A percentile compares a stretch with the other conserved stretches of the same genome.
Conservation (phyloP, 2,329 filamentous ascomycete genomes). For the Plectosphaerella sp. region DNA sequence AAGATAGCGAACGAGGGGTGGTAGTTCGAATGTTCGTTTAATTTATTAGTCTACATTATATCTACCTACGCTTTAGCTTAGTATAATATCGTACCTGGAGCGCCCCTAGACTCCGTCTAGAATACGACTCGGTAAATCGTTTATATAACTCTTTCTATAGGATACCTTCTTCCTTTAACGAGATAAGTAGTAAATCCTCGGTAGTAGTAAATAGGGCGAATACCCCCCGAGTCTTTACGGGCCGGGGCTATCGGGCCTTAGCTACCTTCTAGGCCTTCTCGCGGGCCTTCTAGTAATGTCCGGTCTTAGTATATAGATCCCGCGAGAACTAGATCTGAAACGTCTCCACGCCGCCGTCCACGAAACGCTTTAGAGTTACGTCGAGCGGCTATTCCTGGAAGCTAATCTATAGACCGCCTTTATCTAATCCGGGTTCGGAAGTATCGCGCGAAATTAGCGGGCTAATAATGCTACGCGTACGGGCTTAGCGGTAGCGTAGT, state of each 20-base stretch:
- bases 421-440: neutral
- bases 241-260: neutral
- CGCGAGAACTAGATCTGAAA: slow-evolving; percentile 5
- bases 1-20: neutral
- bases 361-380: slow-evolving; percentile 2
- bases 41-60: no score
- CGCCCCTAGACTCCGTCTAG: neutral
- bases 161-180: slow-evolving; percentile 2
- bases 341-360: neutral
- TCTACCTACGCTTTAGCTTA: neutral
- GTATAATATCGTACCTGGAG: slow-evolving; percentile 3
- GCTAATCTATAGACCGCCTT: neutral
- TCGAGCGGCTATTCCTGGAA: slow-evolving; percentile 3
- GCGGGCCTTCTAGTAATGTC: neutral
- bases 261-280: no score
- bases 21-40: neutral
- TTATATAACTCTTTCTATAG: slow-evolving; percentile 3
- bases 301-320: slow-evolving; percentile 1
- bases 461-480: neutral
- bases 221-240: neutral
- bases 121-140: neutral
- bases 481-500: neutral
- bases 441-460: neutral
- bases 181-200: slow-evolving; percentile 1
- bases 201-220: slow-evolving; percentile 1